Evolutionary conservation across 75 land plant species (phyloP), one percentile per base, ranked within the genome.

Genomic region (Gnetum montanum): DNA sequence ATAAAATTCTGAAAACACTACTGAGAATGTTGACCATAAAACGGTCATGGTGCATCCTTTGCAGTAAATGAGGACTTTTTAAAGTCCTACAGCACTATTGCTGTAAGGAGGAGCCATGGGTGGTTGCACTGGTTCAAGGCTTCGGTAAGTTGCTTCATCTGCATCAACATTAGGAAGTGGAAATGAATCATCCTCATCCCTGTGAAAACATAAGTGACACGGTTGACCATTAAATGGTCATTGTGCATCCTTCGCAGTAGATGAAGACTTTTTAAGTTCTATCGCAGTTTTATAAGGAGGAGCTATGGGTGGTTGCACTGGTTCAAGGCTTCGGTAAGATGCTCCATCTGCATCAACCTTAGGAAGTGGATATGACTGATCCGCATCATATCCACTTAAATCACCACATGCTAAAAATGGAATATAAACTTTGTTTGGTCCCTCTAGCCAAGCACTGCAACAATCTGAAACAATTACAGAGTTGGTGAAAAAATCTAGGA

Each of bases 61-160:
- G 27, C 45, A 4, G 67, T 80, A 57, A 73, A 71, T 34, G 53
- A 69, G 13, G 82, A 37, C 70, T 89, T 90, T 63, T 82, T 85
- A 37, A n/a, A 90, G 51, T 60, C 81, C 96, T 15, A 90, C 64
- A 19, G 99, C 99, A 51, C 81, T 90, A 56, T 83, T 86, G 49
- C n/a, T n/a, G n/a, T 95, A 95, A 40, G 99, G 91, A 25, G 99
- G 99, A 34, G 96, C 96, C 69, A 95, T 91, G 8, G 97, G 97
- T 12, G 99, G 99, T 71, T 95, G 99, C 23, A 95, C 78, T 26
- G 99, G 99, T 41, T 84, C 96, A 44, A 95, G 66, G 67, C 82
- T 78, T 54, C 57, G 72, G 59, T 83, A 83, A 34, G 63, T 43
- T 12, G 74, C 65, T 43, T 84, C 82, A 6, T 72, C 74, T 3